Evolutionary conservation across 1,139 yeast genomes (phyloP).

Genomic region (Scheffersomyces illinoinensis): DNA sequence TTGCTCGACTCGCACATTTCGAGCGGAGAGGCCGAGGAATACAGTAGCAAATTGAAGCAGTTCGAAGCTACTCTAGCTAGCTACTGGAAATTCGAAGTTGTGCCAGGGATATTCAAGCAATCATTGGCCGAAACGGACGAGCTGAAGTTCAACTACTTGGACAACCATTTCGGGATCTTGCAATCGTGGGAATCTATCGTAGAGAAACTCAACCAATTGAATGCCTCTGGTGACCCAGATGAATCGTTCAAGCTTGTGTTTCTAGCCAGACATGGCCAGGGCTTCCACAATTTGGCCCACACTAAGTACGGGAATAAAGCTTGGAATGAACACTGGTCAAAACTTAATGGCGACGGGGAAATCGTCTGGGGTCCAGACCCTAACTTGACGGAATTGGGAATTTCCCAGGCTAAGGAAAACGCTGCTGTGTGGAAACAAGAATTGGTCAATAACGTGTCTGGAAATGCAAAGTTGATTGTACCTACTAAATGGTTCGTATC

Average conservation of each 20-base stretch:
- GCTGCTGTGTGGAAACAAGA: constrained; percentile 17
- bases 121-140: constrained; percentile 39
- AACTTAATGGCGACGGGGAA: constrained; percentile 43
- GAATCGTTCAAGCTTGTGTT: constrained; percentile 39
- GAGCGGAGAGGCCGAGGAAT: constrained; percentile 7
- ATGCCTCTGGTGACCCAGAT: constrained; percentile 18
- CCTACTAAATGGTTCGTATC: constrained; percentile 37
- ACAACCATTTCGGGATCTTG: constrained; percentile 38
- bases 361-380: constrained; percentile 53
- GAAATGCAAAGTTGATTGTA: constrained; percentile 22
- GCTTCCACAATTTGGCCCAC: constrained; percentile 47
- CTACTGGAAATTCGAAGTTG: constrained; percentile 39
- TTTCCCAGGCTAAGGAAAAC: constrained; percentile 37
- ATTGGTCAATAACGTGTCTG: constrained; percentile 16
- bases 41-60: constrained; percentile 5
- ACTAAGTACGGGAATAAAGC: constrained; percentile 40
- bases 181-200: constrained; percentile 34
- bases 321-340: constrained; percentile 48
- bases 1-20: constrained; percentile 14
- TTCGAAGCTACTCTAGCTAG: constrained; percentile 4
- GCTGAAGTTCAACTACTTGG: constrained; percentile 35
- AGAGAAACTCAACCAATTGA: constrained; percentile 27
- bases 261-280: constrained; percentile 50
- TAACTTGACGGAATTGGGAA: constrained; percentile 41
- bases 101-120: constrained; percentile 40